phyloP scores from a whole-genome alignment of 805 yeast species.

The Tanozyma kutaoensis region DNA sequence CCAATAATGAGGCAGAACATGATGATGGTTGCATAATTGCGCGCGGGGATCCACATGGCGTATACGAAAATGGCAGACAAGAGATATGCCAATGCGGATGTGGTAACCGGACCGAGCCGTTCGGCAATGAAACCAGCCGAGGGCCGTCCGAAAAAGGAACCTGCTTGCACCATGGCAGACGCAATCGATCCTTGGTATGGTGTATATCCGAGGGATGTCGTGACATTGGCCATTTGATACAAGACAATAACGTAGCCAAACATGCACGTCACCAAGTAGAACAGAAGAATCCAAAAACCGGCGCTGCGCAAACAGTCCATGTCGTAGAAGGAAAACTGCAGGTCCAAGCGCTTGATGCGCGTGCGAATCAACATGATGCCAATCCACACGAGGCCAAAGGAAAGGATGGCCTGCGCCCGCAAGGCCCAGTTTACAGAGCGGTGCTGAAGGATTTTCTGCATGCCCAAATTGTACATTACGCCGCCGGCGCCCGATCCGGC shows the following conservation, averaged over 20 bases:
- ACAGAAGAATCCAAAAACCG: constrained; percentile 28
- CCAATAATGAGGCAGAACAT: constrained; percentile 39
- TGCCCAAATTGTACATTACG: constrained; percentile 30
- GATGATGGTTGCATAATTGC: neutral
- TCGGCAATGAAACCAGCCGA: constrained; percentile 38
- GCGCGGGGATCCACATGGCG: constrained; percentile 19
- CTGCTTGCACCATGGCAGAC: constrained; percentile 47
- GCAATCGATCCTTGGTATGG: constrained; percentile 43
- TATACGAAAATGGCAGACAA: constrained; percentile 15
- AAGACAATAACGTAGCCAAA: constrained; percentile 50
- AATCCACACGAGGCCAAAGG: constrained; percentile 5
- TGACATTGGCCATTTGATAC: constrained; percentile 47
- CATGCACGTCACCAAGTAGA: constrained; percentile 33
- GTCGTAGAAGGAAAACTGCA: constrained; percentile 12
- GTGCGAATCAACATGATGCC: constrained; percentile 6
- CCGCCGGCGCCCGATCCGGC: constrained; percentile 43
- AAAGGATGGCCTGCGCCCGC: constrained; percentile 22
- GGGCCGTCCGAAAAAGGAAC: constrained; percentile 45
- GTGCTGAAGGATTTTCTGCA: constrained; percentile 14
- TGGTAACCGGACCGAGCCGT: constrained; percentile 36
- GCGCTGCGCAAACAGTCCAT: neutral
- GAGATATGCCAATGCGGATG: constrained; percentile 14
- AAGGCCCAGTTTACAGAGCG: constrained; percentile 35
- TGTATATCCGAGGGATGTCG: constrained; percentile 45
- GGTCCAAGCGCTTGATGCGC: constrained; percentile 3